Percentiles rank a stretch among this genome's conserved stretches.
phyloP scores from a whole-genome alignment of 768 basidiomycete species.

The Exsudoporus frostii region DNA sequence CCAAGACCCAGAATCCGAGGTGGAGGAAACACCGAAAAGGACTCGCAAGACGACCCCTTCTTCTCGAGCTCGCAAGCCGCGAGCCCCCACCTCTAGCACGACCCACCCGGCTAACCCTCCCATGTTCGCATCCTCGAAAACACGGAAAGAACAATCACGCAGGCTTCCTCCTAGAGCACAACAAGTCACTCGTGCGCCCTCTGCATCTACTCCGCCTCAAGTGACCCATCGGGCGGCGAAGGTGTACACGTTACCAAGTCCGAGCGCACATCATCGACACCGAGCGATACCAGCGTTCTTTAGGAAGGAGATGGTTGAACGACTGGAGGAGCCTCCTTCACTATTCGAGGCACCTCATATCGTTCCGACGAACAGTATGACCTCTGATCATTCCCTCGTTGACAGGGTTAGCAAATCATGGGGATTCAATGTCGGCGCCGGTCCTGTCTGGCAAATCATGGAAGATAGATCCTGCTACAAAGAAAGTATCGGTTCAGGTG shows the following conservation, averaged over 20 bases:
- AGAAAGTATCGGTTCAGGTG: constrained; percentile 42
- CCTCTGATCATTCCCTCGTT: constrained; percentile 42
- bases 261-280: constrained; percentile 71
- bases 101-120: not conserved
- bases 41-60: constrained; percentile 6
- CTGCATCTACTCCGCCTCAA: constrained; percentile 5
- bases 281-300: constrained; percentile 60
- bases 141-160: constrained; percentile 13
- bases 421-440: constrained; percentile 71
- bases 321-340: constrained; percentile 48
- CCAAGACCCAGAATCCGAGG: constrained; percentile 11
- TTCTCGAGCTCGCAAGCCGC: not conserved
- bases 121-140: constrained; percentile 5
- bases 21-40: constrained; percentile 14
- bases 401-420: constrained; percentile 63
- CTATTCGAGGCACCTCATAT: constrained; percentile 46
- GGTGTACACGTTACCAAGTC: constrained; percentile 58
- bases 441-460: constrained; percentile 74
- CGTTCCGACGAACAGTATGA: constrained; percentile 55
- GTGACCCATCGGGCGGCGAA: constrained; percentile 28
- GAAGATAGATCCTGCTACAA: constrained; percentile 82
- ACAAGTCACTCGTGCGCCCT: not conserved
- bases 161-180: constrained; percentile 20
- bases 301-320: constrained; percentile 50
- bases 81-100: not conserved